phyloP scores from a whole-genome alignment of 441 rosid genomes.

The Bruguiera hainesii region DNA sequence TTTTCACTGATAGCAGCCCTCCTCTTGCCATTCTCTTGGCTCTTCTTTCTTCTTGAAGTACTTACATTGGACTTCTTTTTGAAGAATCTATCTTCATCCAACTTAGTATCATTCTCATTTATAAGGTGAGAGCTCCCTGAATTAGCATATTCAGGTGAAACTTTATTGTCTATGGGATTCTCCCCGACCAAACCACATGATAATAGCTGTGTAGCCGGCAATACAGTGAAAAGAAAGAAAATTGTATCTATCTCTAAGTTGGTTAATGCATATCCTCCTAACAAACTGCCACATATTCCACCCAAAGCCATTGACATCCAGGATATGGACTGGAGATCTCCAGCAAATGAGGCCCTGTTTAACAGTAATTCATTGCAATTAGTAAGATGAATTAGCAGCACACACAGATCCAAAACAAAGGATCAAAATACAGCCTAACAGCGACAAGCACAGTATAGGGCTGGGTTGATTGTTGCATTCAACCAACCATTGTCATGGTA shows the following conservation, averaged over 20 bases:
- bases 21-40: constrained; percentile 43
- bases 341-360: constrained; percentile 81
- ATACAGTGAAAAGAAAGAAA: constrained; percentile 70
- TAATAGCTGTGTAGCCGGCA: constrained; percentile 68
- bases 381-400: neutral
- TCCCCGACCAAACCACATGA: constrained; percentile 77
- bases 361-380: constrained; percentile 6
- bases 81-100: constrained; percentile 34
- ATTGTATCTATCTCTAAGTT: constrained; percentile 63
- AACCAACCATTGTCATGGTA: too few relatives aligned
- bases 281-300: constrained; percentile 82
- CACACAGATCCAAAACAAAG: neutral
- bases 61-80: constrained; percentile 34
- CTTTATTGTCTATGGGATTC: constrained; percentile 33
- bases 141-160: constrained; percentile 28
- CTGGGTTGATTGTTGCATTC: too few relatives aligned
- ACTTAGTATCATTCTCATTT: constrained; percentile 34
- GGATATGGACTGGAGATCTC: constrained; percentile 90
- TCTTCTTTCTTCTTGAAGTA: constrained; percentile 66
- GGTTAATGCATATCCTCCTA: constrained; percentile 81
- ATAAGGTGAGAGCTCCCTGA: constrained; percentile 29
- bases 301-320: constrained; percentile 94
- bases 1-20: constrained; percentile 26
- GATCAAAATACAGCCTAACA: neutral
- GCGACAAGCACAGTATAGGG: too few relatives aligned